Evolutionary conservation across 2,329 filamentous ascomycete species (phyloP), one percentile per base, ranked within the genome.

Genomic region (Colletotrichum lupini): DNA sequence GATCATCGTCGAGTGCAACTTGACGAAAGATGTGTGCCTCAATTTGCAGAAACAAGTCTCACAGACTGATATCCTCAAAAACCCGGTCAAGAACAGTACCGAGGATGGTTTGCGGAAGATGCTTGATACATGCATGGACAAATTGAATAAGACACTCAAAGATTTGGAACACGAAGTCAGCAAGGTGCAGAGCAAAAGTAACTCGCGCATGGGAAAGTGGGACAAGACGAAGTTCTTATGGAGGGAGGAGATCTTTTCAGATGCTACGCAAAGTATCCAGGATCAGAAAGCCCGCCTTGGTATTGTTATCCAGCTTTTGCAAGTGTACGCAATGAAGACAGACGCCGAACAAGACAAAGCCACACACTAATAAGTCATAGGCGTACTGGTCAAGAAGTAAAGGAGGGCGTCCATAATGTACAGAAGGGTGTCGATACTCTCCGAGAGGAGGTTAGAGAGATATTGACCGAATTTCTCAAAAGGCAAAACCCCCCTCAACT

Each of bases 211-310:
- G 55, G 65, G 65, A 8, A 67, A 52, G 65, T 67, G 65, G 65
- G 65, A 67, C n/a, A 67, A 61, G 65, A 35, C 65, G 7, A 67
- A 67, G 24, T 67, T 67, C 46, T 2, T 67, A 26, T 67, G 65
- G 65, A 67, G 35, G 5, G 53, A 70, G 16, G 66, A 69, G 11
- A 35, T 16, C 1, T 72, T 72, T 2, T 16, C 61, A 22, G 68
- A 72, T 26, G n/a, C 42, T 26, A 6, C 46, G n/a, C 30, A 72
- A 28, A 63, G 24, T 26, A 35, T 72, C 49, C 56, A 52, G 2
- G 52, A 26, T 12, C 65, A 72, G 37, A 69, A 58, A 26, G 11
- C 32, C 19, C 61, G 62, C 46, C 56, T 69, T 12, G 9, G 32
- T 11, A 37, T 53, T 22, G 30, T 68, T 14, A 55, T 72, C 9